Evolutionary conservation across 2,329 filamentous ascomycete genomes (phyloP).

Genomic region (Aureobasidium musti): DNA sequence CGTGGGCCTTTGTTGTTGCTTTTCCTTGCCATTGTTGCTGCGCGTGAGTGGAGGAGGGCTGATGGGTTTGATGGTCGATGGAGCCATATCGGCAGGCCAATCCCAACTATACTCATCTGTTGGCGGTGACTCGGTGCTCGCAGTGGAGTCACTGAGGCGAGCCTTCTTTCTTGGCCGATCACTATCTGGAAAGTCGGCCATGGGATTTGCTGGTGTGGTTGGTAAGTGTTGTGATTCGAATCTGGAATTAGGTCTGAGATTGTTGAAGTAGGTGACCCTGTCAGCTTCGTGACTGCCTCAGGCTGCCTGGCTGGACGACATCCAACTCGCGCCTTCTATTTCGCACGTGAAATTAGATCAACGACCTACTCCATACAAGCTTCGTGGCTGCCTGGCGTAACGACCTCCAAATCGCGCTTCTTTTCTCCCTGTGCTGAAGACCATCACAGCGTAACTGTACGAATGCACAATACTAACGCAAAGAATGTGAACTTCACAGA

Average conservation of each 20-base stretch:
- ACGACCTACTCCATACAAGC: too few species aligned
- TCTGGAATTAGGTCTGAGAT: neutral
- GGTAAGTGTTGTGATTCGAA: neutral
- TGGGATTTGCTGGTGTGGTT: neutral
- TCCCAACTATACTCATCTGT: constrained; percentile 9
- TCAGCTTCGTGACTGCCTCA: neutral
- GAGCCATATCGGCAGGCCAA: constrained; percentile 9
- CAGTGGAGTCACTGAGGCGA: neutral
- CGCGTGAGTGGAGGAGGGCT: constrained; percentile 10
- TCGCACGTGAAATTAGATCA: too few species aligned
- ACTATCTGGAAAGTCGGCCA: neutral
- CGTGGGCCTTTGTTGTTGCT: neutral
- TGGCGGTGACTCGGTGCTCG: constrained; percentile 1
- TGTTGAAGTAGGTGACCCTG: constrained; percentile 7
- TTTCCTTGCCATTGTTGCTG: constrained; percentile 11
- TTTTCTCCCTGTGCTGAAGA: neutral
- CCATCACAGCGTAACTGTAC: too few species aligned
- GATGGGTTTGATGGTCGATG: neutral
- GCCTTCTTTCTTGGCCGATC: constrained; percentile 5
- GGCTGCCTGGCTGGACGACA: neutral
- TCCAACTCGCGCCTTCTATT: neutral
- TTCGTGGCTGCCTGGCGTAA: too few species aligned
- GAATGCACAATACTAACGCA: too few species aligned
- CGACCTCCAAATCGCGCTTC: too few species aligned
- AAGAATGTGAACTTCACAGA: too few species aligned